Base-by-base conservation (phyloP, 176 grass and related monocot species). In the Avena atlantica region DNA sequence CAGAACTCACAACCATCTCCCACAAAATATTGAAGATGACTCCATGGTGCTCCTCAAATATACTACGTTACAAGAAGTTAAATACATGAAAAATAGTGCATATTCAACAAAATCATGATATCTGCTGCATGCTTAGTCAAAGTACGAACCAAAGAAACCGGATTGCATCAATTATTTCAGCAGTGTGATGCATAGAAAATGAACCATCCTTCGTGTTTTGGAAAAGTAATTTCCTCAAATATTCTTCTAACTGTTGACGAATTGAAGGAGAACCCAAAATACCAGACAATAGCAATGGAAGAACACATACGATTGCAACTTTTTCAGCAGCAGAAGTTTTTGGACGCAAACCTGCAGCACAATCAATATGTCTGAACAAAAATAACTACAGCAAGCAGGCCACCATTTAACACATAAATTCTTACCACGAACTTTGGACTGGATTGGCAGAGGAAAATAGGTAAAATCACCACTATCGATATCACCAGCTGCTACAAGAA, bases 1-100 rank as follows among this genome's bases (percentile, higher is more conserved):
- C 87, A 34, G 90, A 93, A 68, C 89, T 98, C 83, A 94, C 94
- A 73, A 98, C 97, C 97, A 98, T 96, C 92, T 98, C 97, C 97
- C 97, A 98, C 63, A 96, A 80, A 70, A 94, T 93, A 87, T 90
- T 94, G 83, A 98, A 98, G 69, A 98, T 80, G 17, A 81, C 84
- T 64, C 82, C 89, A 88, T 96, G 97, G 87, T 98, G 94, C 89
- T 96, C 92, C 68, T 87, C 80, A 85, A 98, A 98, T 90, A 88
- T 94, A 88, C 94, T 98, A 85, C 76, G 89, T 42, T 69, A 82
- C 71, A 83, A 61, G 53, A 78, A 80, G 86, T 85, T 62, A 79
- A 65, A 76, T 71, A 71, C 76, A 82, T 81, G 27, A 94, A 84
- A 84, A 77, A 82, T 71, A 85, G 50, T 64, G 40, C 59, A 84